These are phyloP conservation scores for Parietichytrium sp. DNA, from an alignment of 108 stramenopile genomes.

Conservation along the genomic window DNA sequence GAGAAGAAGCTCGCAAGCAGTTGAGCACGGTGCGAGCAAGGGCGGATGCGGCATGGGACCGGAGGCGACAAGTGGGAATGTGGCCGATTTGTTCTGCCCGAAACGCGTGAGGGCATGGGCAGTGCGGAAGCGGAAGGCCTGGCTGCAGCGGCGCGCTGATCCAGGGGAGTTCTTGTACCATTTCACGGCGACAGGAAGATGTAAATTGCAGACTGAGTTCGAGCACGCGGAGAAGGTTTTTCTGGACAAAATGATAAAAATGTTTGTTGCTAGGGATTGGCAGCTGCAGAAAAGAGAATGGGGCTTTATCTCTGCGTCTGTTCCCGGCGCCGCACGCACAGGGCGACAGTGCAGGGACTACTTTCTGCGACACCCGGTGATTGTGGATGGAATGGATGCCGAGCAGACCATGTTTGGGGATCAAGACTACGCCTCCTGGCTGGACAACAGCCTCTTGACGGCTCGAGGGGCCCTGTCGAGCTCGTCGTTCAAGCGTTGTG, in stretches of 20 bases:
- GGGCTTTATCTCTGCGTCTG: neutral
- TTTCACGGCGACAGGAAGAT: conserved; percentile 10
- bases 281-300: neutral
- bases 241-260: neutral
- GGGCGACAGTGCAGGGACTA: conserved; percentile 31
- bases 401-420: no score
- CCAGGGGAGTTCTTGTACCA: neutral
- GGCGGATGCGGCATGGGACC: no score
- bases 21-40: no score
- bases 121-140: neutral
- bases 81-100: neutral
- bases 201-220: neutral
- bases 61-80: no score
- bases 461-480: no score
- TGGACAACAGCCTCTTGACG: no score
- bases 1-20: no score
- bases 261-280: neutral
- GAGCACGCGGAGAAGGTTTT: neutral
- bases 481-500: no score
- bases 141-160: neutral
- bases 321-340: neutral
- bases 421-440: no score
- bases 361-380: neutral
- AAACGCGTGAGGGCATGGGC: neutral
- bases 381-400: neutral